These are phyloP conservation scores for Candida pseudoviswanathii DNA, from an alignment of 1,139 yeast genomes.

Conservation along the genomic window DNA sequence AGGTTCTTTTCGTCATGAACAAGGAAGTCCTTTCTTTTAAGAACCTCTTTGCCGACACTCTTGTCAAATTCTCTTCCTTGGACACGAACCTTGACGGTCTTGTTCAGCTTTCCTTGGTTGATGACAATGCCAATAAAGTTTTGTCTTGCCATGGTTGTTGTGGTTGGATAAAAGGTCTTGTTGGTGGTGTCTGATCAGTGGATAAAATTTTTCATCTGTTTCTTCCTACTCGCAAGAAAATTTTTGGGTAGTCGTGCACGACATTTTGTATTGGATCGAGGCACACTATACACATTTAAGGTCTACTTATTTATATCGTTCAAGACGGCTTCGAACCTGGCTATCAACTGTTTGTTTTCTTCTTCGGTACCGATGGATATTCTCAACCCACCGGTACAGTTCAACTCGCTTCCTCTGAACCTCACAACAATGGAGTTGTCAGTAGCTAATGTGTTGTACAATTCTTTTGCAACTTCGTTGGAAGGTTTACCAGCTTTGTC, in stretches of 20 bases:
- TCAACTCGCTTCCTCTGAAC: constrained; percentile 86
- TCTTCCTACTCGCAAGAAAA: not conserved
- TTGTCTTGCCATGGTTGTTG: constrained; percentile 73
- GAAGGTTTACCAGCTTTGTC: constrained; percentile 64
- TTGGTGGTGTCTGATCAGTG: not conserved
- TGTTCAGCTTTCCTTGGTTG: constrained; percentile 94
- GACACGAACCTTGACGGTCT: constrained; percentile 92
- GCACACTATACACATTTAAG: too few relatives aligned
- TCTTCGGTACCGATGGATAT: constrained; percentile 81
- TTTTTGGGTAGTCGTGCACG: not conserved
- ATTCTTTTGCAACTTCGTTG: constrained; percentile 64
- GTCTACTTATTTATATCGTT: constrained; percentile 11
- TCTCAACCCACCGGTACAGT: constrained; percentile 85
- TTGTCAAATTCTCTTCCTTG: constrained; percentile 70
- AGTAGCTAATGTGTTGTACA: constrained; percentile 72
- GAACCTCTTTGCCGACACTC: constrained; percentile 72
- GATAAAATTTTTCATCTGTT: constrained; percentile 6
- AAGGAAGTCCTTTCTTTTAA: constrained; percentile 78
- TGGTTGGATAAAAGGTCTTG: not conserved
- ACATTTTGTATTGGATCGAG: not conserved
- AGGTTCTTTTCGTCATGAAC: constrained; percentile 94
- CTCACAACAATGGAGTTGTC: constrained; percentile 80
- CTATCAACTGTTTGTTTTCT: constrained; percentile 64
- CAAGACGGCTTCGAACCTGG: constrained; percentile 40
- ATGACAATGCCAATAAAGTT: constrained; percentile 90